Conservation (phyloP, 2,329 filamentous ascomycete species). For the Harringtonia aguacate region DNA sequence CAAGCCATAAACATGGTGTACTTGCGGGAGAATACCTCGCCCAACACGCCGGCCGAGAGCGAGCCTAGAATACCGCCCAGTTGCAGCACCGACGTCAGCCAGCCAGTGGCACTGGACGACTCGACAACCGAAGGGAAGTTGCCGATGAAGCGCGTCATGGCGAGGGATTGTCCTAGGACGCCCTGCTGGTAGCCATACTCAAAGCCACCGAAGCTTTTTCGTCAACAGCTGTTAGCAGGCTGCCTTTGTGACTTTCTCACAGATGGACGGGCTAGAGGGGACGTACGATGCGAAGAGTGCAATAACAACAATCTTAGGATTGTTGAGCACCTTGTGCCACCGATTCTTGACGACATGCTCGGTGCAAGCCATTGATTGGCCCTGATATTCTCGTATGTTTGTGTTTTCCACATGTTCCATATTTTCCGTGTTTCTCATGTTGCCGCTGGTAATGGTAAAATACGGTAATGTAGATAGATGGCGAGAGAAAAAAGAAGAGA, state of each 20-base stretch:
- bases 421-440: too few species aligned
- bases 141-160: slow-evolving; percentile 38
- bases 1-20: slow-evolving; percentile 40
- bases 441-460: too few species aligned
- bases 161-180: slow-evolving; percentile 40
- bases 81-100: slow-evolving; percentile 40
- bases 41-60: slow-evolving; percentile 33
- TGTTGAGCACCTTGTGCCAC: slow-evolving; percentile 21
- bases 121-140: slow-evolving; percentile 36
- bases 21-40: slow-evolving; percentile 38
- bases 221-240: too few species aligned
- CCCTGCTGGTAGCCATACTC: slow-evolving; percentile 45
- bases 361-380: too few species aligned
- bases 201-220: slow-evolving; percentile 34
- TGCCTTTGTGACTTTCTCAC: too few species aligned
- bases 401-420: too few species aligned
- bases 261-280: background rate
- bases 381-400: background rate
- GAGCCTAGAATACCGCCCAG: slow-evolving; percentile 38
- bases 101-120: slow-evolving; percentile 35
- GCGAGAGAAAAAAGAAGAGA: too few species aligned
- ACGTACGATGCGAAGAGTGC: slow-evolving; percentile 27
- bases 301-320: slow-evolving; percentile 27
- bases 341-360: slow-evolving; percentile 14
- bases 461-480: too few species aligned